Percentiles rank a stretch among this genome's conserved stretches.
Evolutionary conservation across 306 rosid genomes (phyloP).

Genomic region (Arachis stenosperma): DNA sequence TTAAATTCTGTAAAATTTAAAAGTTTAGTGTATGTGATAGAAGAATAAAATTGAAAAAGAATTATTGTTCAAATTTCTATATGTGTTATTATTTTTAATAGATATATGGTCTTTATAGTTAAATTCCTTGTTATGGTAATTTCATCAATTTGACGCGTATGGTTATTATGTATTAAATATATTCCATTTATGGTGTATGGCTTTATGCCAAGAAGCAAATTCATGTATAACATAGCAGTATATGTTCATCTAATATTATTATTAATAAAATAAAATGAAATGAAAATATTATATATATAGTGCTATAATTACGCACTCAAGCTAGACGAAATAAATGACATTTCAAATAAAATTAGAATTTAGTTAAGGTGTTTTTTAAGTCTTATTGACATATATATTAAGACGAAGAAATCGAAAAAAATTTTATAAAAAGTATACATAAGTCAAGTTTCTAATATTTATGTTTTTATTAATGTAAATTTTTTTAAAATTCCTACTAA

Average conservation of each 20-base stretch:
- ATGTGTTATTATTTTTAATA: not conserved
- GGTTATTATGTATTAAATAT: not conserved
- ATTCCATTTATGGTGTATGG: not conserved
- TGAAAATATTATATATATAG: not conserved
- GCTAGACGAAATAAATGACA: not conserved
- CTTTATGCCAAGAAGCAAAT: not conserved
- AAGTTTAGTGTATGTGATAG: not conserved
- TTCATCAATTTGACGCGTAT: not conserved
- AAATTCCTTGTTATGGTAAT: not conserved
- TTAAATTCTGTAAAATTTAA: not conserved
- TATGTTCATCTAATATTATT: conserved; percentile 10
- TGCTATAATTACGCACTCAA: conserved; percentile 3
- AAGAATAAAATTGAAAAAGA: not conserved
- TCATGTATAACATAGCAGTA: not conserved
- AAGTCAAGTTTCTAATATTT: no score
- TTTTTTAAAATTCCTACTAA: no score
- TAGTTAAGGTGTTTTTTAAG: no score
- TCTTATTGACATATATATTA: no score
- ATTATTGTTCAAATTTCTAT: not conserved
- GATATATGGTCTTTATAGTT: no score
- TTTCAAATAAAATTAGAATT: no score
- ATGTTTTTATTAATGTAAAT: no score
- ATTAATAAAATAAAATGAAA: not conserved
- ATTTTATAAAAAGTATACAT: no score
- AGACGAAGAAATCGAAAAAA: no score